phyloP scores from a whole-genome alignment of 768 basidiomycete genomes.

The Mycena leptocephala region DNA sequence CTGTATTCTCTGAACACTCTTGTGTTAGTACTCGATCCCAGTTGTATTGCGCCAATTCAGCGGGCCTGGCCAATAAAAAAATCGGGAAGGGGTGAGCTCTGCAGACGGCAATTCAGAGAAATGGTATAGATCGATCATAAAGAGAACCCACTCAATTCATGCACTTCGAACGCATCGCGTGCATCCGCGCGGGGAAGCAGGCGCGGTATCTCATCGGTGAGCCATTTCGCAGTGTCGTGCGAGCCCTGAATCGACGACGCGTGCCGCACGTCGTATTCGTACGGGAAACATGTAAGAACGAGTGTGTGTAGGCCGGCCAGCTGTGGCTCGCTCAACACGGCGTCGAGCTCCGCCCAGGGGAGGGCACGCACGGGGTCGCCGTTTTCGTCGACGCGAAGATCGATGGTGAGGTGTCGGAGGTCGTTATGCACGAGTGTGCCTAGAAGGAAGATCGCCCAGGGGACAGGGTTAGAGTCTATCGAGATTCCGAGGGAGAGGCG shows the following conservation, averaged over 20 bases:
- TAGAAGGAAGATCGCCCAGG: slow-evolving; percentile 18
- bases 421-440: background rate
- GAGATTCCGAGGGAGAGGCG: slow-evolving; percentile 25
- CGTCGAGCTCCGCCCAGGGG: slow-evolving; percentile 6
- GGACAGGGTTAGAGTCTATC: background rate
- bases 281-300: background rate
- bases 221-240: background rate
- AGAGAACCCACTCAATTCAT: slow-evolving; percentile 17
- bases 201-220: background rate
- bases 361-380: background rate
- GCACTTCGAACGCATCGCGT: slow-evolving; percentile 4
- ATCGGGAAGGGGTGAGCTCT: slow-evolving; percentile 3
- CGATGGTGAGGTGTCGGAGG: slow-evolving; percentile 11
- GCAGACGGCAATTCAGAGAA: background rate
- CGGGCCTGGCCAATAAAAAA: slow-evolving; percentile 27
- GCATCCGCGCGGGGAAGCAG: slow-evolving; percentile 1
- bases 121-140: background rate
- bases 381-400: background rate
- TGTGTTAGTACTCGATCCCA: background rate
- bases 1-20: background rate
- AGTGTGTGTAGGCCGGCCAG: background rate
- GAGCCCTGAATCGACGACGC: background rate
- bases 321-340: slow-evolving; percentile 1
- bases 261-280: background rate
- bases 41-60: slow-evolving; percentile 1